Evolutionary conservation across 225 moss, liverwort and hornwort genomes (phyloP).

Genomic region (Marchantia polymorpha): DNA sequence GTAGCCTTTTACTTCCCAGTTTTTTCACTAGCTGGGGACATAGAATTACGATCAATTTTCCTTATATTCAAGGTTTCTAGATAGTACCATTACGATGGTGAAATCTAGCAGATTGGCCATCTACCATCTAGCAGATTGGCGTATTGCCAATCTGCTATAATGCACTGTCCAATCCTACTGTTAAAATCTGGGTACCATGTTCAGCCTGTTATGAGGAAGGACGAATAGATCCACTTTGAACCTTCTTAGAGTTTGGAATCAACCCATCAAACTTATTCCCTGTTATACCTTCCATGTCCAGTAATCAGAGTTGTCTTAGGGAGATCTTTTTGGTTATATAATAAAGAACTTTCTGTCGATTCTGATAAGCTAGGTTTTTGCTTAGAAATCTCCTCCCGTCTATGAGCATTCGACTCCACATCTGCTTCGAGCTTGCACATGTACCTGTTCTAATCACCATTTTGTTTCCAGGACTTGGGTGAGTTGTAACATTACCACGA

Average conservation of each 20-base stretch:
- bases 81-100: slow-evolving; percentile 7
- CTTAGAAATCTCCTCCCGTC: too few species aligned
- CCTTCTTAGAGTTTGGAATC: slow-evolving; percentile 13
- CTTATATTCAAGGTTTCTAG: background rate
- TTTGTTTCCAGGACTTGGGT: too few species aligned
- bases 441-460: too few species aligned
- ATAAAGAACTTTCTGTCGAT: slow-evolving; percentile 13
- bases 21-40: background rate
- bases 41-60: background rate
- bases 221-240: background rate
- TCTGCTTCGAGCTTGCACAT: too few species aligned
- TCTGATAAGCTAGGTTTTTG: background rate
- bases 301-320: background rate
- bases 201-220: background rate
- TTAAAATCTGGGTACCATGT: slow-evolving; percentile 9
- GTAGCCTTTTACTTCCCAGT: slow-evolving; percentile 1
- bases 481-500: too few species aligned
- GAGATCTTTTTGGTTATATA: slow-evolving; percentile 7
- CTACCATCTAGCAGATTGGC: too few species aligned
- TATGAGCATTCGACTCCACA: too few species aligned
- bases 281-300: background rate
- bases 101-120: too few species aligned
- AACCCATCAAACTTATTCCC: background rate
- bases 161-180: slow-evolving; percentile 8
- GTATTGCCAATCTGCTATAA: slow-evolving; percentile 6